Evolutionary conservation across 2,329 filamentous ascomycete species (phyloP).

Genomic region (Fonsecaea monophora): DNA sequence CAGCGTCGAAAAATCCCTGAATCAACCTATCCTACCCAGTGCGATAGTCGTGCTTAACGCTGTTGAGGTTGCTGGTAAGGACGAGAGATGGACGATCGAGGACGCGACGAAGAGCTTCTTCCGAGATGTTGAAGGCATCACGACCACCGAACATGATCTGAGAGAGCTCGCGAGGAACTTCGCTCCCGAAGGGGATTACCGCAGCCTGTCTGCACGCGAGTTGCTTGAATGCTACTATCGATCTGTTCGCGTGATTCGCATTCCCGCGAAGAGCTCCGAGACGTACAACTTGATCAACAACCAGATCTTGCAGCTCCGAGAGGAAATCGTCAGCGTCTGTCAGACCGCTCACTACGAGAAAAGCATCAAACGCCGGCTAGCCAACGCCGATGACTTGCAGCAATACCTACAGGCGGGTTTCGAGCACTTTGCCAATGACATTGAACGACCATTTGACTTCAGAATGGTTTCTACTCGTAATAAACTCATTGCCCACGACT

Average conservation of each 20-base stretch:
- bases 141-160: not conserved
- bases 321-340: constrained; percentile 38
- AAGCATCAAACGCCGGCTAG: constrained; percentile 55
- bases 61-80: constrained; percentile 48
- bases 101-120: constrained; percentile 51
- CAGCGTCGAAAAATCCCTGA: constrained; percentile 60
- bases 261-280: constrained; percentile 55
- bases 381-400: constrained; percentile 55
- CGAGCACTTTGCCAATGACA: constrained; percentile 56
- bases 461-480: constrained; percentile 54
- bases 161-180: constrained; percentile 43
- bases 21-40: constrained; percentile 63
- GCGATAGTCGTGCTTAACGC: constrained; percentile 62
- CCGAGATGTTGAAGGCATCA: constrained; percentile 41
- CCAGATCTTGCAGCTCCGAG: constrained; percentile 3
- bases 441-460: constrained; percentile 60
- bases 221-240: constrained; percentile 60
- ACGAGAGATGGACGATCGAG: constrained; percentile 52
- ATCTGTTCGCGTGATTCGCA: constrained; percentile 56
- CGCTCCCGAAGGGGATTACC: constrained; percentile 41
- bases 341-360: constrained; percentile 52
- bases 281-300: constrained; percentile 53
- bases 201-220: constrained; percentile 55
- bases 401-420: constrained; percentile 58
- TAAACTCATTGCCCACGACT: constrained; percentile 57